Evolutionary conservation across 768 basidiomycete genomes (phyloP), one percentile per base, ranked within the genome.

Genomic region (Hygrocybe coccinea): DNA sequence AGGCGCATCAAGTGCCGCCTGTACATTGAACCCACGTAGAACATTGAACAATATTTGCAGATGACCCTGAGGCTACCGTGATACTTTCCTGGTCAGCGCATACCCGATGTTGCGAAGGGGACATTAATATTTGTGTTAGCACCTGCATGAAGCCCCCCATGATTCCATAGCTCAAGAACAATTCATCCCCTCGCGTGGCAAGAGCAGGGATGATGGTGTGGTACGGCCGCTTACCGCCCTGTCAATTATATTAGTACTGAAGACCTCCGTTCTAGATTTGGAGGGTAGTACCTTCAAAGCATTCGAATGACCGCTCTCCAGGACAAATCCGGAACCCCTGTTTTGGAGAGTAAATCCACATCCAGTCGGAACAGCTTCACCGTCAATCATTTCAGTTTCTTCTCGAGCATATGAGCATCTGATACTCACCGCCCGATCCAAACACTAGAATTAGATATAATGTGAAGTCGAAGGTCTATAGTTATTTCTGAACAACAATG

Each of bases 281-380:
- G 4, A 34, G 17, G 55, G 11, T 35, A 11, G 9, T 44, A 89
- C 92, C 73, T 86, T 74, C 51, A 98, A 73, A 29, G 79, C 81
- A 65, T 99, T 98, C 1, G 92, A 88, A 66, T 98, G 95, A 1
- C 82, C 83, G 55, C 90, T 81, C 51, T 79, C 76, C 21, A 97
- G 75, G 6, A 83, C 76, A 68, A 99, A 99, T 5, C 89, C 87
- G 10, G 84, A 77, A 1, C 97, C 97, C 54, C 97, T 81, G 69
- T 97, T 97, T 71, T 99, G 97, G 12, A 99, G 79, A 0, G 94
- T 97, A 69, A 99, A 99, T 0, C 97, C 97, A 63, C 94, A 97
- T 0, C 87, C 93, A 62, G 89, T 86, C 0, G 97, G 97, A 37
- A 99, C 77, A 33, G 95, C 95, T 83, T 65, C 62, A 43, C 59